Base-by-base conservation (phyloP, 768 basidiomycete species). In the Termitomyces sp. region DNA sequence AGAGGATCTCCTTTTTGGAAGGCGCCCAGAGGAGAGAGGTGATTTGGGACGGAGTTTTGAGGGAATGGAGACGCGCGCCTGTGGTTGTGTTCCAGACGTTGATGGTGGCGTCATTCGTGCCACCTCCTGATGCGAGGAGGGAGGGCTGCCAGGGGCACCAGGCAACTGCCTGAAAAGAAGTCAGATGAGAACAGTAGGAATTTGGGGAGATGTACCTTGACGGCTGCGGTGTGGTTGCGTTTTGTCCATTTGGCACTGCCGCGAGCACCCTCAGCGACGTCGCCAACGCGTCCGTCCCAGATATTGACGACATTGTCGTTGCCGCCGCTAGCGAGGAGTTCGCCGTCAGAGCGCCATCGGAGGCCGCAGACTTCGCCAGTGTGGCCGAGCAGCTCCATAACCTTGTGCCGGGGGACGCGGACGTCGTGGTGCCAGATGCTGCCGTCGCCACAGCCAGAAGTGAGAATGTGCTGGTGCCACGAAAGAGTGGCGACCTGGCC, bases 251-350 rank as follows among this genome's bases (percentile, higher is more conserved):
- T 94, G 0, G 93, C 85, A 68, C 72, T 80, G 3, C 81, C 85
- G 18, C 81, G 70, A 3, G 81, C 73, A 13, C 78, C 78, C 59
- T 77, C 75, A 4, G 70, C 76, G 1, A 80, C 80, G 60, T 84
- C 82, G 0, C 84, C 83, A 0, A 90, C 76, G 55, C 91, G 81
- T 6, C 88, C 91, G 64, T 99, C 96, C 96, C 96, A 99, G 51
- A 97, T 88, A 66, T 97, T 96, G 54, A 98, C 94, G 20, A 97
- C 94, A 62, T 98, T 98, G 71, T 98, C 97, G 67, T 98, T 97
- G 0, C 94, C 96, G 2, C 96, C 96, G 62, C 92, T 94, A 0
- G 96, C 96, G 24, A 99, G 79, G 20, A 96, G 76, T 70, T 94
- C 88, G 0, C 94, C 93, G 63, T 95, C 95, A 2, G 77, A 68